Percentiles rank a stretch among this genome's conserved stretches.
Conservation (phyloP, 352 stramenopile genomes). For the Phytophthora pini region DNA sequence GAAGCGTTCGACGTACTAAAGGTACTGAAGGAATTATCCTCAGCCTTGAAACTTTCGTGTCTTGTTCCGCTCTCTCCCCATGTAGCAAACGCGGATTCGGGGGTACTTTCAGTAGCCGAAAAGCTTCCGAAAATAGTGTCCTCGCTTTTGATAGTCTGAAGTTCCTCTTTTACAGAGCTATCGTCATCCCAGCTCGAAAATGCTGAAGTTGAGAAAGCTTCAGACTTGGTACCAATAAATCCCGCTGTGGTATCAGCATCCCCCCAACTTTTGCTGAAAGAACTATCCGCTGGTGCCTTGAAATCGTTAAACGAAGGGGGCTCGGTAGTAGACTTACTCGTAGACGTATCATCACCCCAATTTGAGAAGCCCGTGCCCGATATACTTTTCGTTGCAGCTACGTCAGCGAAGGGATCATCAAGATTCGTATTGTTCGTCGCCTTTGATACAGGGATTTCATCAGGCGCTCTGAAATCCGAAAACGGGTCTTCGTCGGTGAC, state of each 20-base stretch:
- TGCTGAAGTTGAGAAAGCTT: not conserved
- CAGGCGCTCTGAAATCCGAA: constrained; percentile 20
- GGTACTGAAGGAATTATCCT: not conserved
- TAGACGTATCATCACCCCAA: constrained; percentile 9
- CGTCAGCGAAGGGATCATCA: constrained; percentile 22
- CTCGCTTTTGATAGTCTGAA: not conserved
- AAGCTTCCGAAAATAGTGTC: constrained; percentile 6
- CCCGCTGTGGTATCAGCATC: not conserved
- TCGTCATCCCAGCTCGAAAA: constrained; percentile 17
- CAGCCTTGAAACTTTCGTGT: not conserved
- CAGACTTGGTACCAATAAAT: not conserved
- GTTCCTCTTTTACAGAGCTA: not conserved
- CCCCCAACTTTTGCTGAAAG: constrained; percentile 2
- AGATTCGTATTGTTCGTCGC: not conserved
- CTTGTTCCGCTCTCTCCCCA: constrained; percentile 5
- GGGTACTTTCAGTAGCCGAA: not conserved
- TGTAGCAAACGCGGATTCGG: constrained; percentile 1
- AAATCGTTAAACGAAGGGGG: not conserved
- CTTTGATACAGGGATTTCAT: constrained; percentile 1
- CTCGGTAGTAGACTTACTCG: not conserved
- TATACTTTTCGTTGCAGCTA: constrained; percentile 4
- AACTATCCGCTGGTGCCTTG: not conserved
- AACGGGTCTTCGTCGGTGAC: constrained; percentile 24
- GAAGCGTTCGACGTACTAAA: not conserved
- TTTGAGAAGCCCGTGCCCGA: constrained; percentile 5